These are phyloP conservation scores for Pterula multifida DNA, from an alignment of 1,284 basidiomycete genomes.

Conservation along the genomic window DNA sequence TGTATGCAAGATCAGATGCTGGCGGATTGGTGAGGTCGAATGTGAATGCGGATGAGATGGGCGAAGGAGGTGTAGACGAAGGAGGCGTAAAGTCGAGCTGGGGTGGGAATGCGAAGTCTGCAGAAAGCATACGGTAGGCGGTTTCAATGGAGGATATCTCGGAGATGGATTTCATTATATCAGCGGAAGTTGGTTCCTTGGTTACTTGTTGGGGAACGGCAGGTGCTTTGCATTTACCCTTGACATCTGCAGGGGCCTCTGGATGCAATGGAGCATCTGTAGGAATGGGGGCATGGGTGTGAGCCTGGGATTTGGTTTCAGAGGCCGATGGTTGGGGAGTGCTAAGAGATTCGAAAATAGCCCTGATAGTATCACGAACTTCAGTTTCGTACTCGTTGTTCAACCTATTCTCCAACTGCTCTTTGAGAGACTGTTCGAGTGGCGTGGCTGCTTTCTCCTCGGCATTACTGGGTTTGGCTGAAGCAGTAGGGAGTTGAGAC, in stretches of 20 bases:
- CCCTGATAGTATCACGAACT: conserved; percentile 24
- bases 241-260: conserved; percentile 10
- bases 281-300: background rate
- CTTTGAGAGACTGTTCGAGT: conserved; percentile 15
- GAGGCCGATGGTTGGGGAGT: conserved; percentile 5
- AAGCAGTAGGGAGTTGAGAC: background rate
- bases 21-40: conserved; percentile 10
- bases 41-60: conserved; percentile 10
- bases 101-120: conserved; percentile 28
- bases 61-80: conserved; percentile 8
- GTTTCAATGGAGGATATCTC: conserved; percentile 24
- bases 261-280: conserved; percentile 6
- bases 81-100: conserved; percentile 26
- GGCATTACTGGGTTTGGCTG: background rate
- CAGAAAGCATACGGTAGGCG: conserved; percentile 22
- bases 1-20: conserved; percentile 28
- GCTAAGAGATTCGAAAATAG: conserved; percentile 22
- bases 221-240: conserved; percentile 19
- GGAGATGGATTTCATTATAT: conserved; percentile 20
- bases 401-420: conserved; percentile 21
- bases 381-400: conserved; percentile 21
- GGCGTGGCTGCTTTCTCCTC: background rate
- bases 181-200: conserved; percentile 15
- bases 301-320: background rate
- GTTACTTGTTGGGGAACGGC: background rate